Base-by-base conservation (phyloP, 2,329 filamentous ascomycete species). In the Myriosclerotinia duriaeana region DNA sequence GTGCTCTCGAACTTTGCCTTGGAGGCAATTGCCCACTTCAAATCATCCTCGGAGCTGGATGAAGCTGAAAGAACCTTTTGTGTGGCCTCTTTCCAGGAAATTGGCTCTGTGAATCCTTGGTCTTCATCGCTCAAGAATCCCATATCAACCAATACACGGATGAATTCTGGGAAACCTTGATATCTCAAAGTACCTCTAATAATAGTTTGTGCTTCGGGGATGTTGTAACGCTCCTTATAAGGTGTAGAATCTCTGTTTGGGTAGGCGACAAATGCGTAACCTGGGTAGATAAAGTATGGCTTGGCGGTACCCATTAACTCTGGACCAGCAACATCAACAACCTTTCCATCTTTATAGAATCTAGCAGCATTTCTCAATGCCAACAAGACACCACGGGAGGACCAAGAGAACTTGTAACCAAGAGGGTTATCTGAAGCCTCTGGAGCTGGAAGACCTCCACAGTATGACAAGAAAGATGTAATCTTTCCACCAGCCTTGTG, bases 141-240 rank as follows among this genome's bases (percentile, higher is more conserved):
- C 69, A 93, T 90, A 77, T 97, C 90, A 69, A 96, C 92, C 14
- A 98, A 87, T 36, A 89, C 86, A 77, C 89, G 90, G 81, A 97
- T 86, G 79, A 97, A 94, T 78, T 96, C 87, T 3, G 93, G 93
- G 85, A 97, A 97, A 54, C 94, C 93, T 72, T 87, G 84, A 82
- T 95, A 98, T 72, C 94, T 84, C 46, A 97, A 85, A 40, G 93
- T 96, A 69, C 91, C 91, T 62, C 92, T 64, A 77, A 97, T 83
- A 74, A 97, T 87, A 62, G 91, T 97, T 79, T 96, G 80, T 17
- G 92, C 92, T 82, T 98, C 94, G 62, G 93, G 93, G 76, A 97
- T 97, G 79, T 87, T 81, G 85, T 97, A 97, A 70, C 91, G 87
- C 83, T 96, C 89, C 76, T 87, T 89, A 87, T 95, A 98, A 11